Base-by-base conservation (phyloP, 768 basidiomycete species). In the Naganishia antarctica region DNA sequence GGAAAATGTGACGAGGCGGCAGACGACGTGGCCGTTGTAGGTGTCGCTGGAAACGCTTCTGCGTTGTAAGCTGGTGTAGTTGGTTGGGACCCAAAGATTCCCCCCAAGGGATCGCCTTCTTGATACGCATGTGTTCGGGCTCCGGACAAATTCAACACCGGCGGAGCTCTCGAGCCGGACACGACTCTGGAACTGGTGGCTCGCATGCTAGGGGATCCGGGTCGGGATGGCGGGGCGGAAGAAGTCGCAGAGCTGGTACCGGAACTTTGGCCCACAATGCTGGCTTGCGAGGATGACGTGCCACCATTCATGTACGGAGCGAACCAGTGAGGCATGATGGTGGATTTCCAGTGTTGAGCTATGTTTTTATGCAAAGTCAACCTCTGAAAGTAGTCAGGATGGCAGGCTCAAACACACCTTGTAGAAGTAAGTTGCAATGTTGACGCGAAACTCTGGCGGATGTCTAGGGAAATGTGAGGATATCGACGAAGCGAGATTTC, bases 211-310 rank as follows among this genome's bases (percentile, higher is more conserved):
- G 62, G 62, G 11, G 62, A 63, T 28, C 62, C 62, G 16, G 62
- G 40, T 16, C 62, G 62, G 4, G 62, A 63, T 11, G 62, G 62
- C 28, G 62, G 62, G 4, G 62, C 62, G 15, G 62, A 63, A 11
- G 53, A 57, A 9, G 53, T 40, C 11, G 32, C 53, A 4, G 53
- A 57, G 53, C 34, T 57, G 53, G 32, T 57, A 11, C 53, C 53
- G 1, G 53, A 57, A 21, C 2, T 13, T 1, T 41, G 53, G 21
- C 53, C 53, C 6, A n/a, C 50, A 5, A 29, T 16, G 2, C 18
- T 25, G 21, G 29, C 4, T 51, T 51, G 50, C 11, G 53, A 57
- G 5, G 50, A 37, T 16, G 53, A n/a, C 8, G 53, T 40, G 34
- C 53, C 34, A 57, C 53, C 53, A 40, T 40, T 34, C 34, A 57